Evolutionary conservation across 2,329 filamentous ascomycete species (phyloP).

Genomic region (Polychaeton citri): DNA sequence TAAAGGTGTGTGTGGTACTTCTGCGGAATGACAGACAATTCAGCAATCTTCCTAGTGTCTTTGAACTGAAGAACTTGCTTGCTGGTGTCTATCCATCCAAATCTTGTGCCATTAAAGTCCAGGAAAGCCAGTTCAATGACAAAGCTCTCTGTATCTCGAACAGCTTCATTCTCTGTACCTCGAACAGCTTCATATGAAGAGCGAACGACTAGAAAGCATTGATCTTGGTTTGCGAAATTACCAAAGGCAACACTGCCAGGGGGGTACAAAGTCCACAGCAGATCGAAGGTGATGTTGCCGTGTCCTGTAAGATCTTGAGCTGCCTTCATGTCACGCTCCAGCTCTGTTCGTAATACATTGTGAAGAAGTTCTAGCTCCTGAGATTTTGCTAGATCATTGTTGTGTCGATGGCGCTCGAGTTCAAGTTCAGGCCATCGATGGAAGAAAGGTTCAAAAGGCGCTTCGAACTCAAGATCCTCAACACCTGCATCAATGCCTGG

Average conservation of each 20-base stretch:
- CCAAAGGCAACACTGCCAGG: conserved; percentile 5
- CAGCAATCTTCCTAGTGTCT: background rate
- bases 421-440: conserved; percentile 5
- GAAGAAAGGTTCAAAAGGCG: conserved; percentile 7
- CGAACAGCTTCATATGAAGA: conserved; percentile 4
- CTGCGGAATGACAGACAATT: background rate
- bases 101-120: conserved; percentile 6
- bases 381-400: conserved; percentile 1
- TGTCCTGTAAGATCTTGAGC: conserved; percentile 5
- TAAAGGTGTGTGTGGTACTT: background rate
- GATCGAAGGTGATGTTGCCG: conserved; percentile 7
- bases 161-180: too few species aligned
- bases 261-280: conserved; percentile 10
- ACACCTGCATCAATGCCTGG: conserved; percentile 7
- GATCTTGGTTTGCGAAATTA: conserved; percentile 3
- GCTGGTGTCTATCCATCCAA: conserved; percentile 1
- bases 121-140: too few species aligned
- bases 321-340: conserved; percentile 3
- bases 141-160: too few species aligned
- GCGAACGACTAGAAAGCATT: conserved; percentile 5
- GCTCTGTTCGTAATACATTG: conserved; percentile 3
- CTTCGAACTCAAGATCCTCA: conserved; percentile 6
- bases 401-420: conserved; percentile 1
- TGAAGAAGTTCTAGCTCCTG: conserved; percentile 5
- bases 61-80: background rate